Evolutionary conservation across 1,284 basidiomycete species (phyloP).

Genomic region (Caloboletus firmus): DNA sequence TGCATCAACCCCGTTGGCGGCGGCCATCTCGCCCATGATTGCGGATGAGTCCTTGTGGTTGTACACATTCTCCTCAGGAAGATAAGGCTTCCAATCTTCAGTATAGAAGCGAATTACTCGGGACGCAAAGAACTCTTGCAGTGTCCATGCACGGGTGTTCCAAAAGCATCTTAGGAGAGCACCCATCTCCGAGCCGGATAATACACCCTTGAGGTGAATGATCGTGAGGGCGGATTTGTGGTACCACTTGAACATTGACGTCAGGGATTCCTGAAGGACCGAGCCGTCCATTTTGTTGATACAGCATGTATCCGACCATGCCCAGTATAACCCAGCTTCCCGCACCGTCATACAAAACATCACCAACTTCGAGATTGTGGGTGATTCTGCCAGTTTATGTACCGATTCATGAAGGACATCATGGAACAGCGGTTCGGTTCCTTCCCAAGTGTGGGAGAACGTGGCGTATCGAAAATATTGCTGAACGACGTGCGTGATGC

Average conservation of each 20-base stretch:
- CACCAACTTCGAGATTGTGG: too few species aligned
- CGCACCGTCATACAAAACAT: neutral
- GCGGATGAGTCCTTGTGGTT: neutral
- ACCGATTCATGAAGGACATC: neutral
- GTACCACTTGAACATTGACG: conserved; percentile 1
- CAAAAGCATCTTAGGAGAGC: neutral
- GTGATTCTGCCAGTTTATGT: neutral
- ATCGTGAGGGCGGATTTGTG: neutral
- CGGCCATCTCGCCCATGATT: neutral
- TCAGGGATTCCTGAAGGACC: neutral
- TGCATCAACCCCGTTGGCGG: too few species aligned
- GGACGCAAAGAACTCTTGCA: neutral
- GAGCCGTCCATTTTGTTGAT: neutral
- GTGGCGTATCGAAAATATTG: conserved; percentile 2
- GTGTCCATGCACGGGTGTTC: neutral
- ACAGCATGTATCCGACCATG: too few species aligned
- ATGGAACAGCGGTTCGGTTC: neutral
- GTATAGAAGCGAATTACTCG: neutral
- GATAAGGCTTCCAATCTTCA: neutral
- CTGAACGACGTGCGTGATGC: neutral
- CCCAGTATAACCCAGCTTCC: neutral
- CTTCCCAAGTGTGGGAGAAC: conserved; percentile 8
- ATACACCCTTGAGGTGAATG: too few species aligned
- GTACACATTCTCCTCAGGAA: neutral
- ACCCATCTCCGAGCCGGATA: neutral